Conservation (phyloP, 306 rosid genomes). For the Rubus parviflorus region DNA sequence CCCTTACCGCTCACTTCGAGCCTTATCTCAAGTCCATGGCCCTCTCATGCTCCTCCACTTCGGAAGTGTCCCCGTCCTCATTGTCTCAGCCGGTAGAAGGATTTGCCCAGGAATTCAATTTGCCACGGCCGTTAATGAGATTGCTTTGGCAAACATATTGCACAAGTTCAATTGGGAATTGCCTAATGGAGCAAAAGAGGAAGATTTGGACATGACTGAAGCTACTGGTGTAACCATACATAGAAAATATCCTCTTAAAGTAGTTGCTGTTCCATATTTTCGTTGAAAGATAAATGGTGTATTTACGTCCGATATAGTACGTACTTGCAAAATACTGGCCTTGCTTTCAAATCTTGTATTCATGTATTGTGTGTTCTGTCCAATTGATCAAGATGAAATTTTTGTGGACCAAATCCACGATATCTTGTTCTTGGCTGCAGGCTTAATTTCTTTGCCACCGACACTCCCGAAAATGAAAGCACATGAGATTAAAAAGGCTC, state of each 20-base stretch:
- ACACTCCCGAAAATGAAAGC: too few species aligned
- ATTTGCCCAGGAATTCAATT: conserved; percentile 28
- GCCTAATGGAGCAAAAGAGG: conserved; percentile 4
- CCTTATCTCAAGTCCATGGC: conserved; percentile 39
- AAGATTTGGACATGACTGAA: conserved; percentile 40
- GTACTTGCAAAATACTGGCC: too few species aligned
- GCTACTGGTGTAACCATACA: conserved; percentile 17
- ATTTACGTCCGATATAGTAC: neutral
- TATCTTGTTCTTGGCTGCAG: too few species aligned
- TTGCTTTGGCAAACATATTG: conserved; percentile 29
- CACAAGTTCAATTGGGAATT: conserved; percentile 34
- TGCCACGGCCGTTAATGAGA: conserved; percentile 24
- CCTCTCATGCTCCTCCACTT: conserved; percentile 48
- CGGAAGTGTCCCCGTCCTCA: conserved; percentile 31
- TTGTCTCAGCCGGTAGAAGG: conserved; percentile 31
- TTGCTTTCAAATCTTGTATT: neutral
- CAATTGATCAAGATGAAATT: neutral
- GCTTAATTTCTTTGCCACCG: too few species aligned
- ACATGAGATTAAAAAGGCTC: too few species aligned
- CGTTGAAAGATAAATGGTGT: neutral
- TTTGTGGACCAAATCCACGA: neutral
- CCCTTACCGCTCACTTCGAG: conserved; percentile 41
- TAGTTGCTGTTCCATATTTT: conserved; percentile 8
- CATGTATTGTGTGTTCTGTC: neutral
- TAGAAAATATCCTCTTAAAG: conserved; percentile 36